Conservation (phyloP, 2,329 filamentous ascomycete genomes). For the Alternaria brassicae region DNA sequence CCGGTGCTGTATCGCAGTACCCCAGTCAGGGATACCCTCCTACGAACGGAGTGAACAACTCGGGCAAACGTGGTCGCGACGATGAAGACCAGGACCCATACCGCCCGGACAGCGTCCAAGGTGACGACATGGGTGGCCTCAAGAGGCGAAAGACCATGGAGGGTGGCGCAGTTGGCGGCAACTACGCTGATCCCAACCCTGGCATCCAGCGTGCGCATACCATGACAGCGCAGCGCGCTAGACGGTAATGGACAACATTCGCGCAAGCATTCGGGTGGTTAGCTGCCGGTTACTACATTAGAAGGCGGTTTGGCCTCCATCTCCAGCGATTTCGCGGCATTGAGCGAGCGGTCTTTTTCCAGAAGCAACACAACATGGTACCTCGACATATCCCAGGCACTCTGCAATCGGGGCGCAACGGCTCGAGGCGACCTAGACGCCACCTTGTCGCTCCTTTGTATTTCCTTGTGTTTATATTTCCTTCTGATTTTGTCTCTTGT, state of each 20-base stretch:
- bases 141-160: constrained; percentile 82
- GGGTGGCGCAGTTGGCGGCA: constrained; percentile 49
- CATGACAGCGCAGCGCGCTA: constrained; percentile 37
- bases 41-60: constrained; percentile 67
- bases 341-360: constrained; percentile 27
- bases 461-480: constrained; percentile 45
- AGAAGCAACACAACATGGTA: constrained; percentile 20
- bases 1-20: constrained; percentile 66
- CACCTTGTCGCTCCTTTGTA: constrained; percentile 21
- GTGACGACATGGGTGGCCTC: constrained; percentile 67
- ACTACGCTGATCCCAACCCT: constrained; percentile 43
- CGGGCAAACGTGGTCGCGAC: constrained; percentile 68
- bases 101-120: constrained; percentile 64
- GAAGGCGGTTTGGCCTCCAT: constrained; percentile 30
- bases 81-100: constrained; percentile 71
- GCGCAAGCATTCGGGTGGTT: constrained; percentile 27
- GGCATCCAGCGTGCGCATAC: constrained; percentile 45
- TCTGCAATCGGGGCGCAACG: constrained; percentile 45
- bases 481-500: constrained; percentile 42
- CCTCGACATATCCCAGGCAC: constrained; percentile 57
- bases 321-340: constrained; percentile 28
- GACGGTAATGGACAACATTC: constrained; percentile 34
- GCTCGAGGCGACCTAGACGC: constrained; percentile 7
- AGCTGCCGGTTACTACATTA: constrained; percentile 33
- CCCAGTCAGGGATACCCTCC: constrained; percentile 63